A percentile compares a stretch with the other conserved stretches of the same genome.
phyloP scores from a whole-genome alignment of 2,329 filamentous ascomycete species.

The Botrytis aclada region DNA sequence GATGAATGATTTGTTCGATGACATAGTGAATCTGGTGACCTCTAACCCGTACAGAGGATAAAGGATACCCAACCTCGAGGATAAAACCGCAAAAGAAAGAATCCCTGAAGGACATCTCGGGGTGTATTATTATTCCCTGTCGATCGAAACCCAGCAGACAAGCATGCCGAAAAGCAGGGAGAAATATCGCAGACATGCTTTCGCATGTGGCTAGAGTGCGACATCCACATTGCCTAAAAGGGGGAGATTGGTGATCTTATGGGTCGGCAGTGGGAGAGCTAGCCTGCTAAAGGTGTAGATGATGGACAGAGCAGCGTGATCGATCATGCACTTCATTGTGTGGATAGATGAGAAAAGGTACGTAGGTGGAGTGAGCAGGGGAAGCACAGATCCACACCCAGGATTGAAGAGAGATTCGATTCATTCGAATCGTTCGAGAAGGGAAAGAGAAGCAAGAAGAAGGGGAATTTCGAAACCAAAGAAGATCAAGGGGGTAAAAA shows the following conservation, averaged over 20 bases:
- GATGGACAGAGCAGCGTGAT: background rate
- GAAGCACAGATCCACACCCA: background rate
- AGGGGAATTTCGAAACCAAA: background rate
- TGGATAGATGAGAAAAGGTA: background rate
- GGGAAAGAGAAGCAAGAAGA: background rate
- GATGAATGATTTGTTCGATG: background rate
- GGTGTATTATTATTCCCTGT: background rate
- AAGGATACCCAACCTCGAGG: background rate
- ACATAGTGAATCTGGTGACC: background rate
- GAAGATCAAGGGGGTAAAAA: background rate
- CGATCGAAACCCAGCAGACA: background rate
- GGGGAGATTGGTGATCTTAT: conserved; percentile 8
- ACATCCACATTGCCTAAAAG: background rate
- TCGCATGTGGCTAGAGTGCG: background rate
- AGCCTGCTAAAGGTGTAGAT: background rate
- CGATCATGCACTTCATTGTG: background rate
- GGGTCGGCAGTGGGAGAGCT: background rate
- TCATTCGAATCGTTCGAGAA: background rate
- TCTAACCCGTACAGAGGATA: background rate
- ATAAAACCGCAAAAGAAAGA: background rate
- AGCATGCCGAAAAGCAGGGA: background rate
- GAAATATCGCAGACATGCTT: background rate
- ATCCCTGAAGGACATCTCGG: background rate
- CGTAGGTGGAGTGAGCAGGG: background rate
- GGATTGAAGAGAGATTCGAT: background rate